Conservation (phyloP, 352 stramenopile genomes). For the Hyaloperonospora arabidopsidis region DNA sequence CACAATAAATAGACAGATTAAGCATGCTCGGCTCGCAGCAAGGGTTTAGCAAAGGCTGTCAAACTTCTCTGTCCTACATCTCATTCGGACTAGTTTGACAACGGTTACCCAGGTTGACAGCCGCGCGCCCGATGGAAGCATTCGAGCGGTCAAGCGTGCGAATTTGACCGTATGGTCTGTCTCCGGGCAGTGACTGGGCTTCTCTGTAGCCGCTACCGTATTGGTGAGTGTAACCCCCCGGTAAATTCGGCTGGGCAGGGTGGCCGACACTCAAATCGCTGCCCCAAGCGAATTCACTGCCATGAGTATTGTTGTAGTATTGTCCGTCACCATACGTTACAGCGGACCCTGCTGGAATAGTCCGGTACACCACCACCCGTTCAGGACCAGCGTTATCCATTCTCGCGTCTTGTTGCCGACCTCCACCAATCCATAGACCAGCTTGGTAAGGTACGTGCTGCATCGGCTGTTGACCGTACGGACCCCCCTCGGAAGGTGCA, state of each 20-base stretch:
- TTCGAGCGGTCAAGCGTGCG: constrained; percentile 16
- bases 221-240: constrained; percentile 18
- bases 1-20: too few relatives aligned
- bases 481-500: constrained; percentile 15
- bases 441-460: constrained; percentile 18
- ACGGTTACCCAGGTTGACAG: constrained; percentile 28
- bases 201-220: constrained; percentile 14
- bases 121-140: constrained; percentile 24
- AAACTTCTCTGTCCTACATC: not conserved
- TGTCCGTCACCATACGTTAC: constrained; percentile 17
- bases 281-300: constrained; percentile 30
- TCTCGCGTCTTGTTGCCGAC: constrained; percentile 13
- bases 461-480: constrained; percentile 25
- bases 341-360: constrained; percentile 7
- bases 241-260: constrained; percentile 9
- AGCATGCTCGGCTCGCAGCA: not conserved
- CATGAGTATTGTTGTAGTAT: constrained; percentile 19
- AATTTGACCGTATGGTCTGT: constrained; percentile 19
- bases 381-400: constrained; percentile 22
- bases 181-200: constrained; percentile 11
- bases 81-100: constrained; percentile 14
- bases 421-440: constrained; percentile 11
- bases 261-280: constrained; percentile 13
- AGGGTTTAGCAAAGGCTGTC: not conserved
- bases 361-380: constrained; percentile 34